Conservation (phyloP, 2,329 filamentous ascomycete species). For the Parastagonospora nodorum region DNA sequence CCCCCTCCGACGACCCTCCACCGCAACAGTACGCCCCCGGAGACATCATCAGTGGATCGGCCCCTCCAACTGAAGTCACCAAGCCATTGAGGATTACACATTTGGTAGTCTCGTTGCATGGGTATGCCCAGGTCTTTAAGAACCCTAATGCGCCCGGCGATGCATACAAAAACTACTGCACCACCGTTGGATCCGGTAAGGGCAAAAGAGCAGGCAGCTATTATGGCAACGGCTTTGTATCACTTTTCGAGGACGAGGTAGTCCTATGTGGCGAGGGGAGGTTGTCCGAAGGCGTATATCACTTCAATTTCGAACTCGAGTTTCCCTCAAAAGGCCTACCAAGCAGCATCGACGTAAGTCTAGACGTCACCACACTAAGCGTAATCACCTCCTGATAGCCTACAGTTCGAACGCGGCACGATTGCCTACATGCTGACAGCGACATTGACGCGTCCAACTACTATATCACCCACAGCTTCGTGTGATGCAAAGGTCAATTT, state of each 20-base stretch:
- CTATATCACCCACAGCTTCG: constrained; percentile 77
- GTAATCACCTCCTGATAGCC: constrained; percentile 20
- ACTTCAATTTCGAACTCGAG: constrained; percentile 77
- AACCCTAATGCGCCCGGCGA: constrained; percentile 67
- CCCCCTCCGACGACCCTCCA: constrained; percentile 76
- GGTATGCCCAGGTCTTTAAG: constrained; percentile 80
- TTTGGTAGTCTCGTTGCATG: constrained; percentile 76
- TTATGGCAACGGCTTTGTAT: constrained; percentile 78
- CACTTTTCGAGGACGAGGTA: constrained; percentile 81
- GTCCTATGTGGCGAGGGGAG: constrained; percentile 79
- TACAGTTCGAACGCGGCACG: constrained; percentile 90
- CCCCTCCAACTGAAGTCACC: no score
- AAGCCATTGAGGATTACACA: constrained; percentile 81
- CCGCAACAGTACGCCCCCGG: constrained; percentile 75
- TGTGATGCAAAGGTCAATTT: constrained; percentile 83
- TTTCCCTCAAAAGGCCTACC: constrained; percentile 73
- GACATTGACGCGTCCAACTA: constrained; percentile 85
- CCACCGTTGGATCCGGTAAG: constrained; percentile 59
- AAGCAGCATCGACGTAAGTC: constrained; percentile 90
- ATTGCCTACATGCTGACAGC: constrained; percentile 91
- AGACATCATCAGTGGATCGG: constrained; percentile 73
- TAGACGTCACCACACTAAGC: constrained; percentile 5
- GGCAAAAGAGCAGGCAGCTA: constrained; percentile 61
- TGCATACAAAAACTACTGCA: constrained; percentile 53
- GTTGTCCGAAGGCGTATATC: constrained; percentile 73